Evolutionary conservation across 352 stramenopile species (phyloP).

Genomic region (Phytophthora melonis): DNA sequence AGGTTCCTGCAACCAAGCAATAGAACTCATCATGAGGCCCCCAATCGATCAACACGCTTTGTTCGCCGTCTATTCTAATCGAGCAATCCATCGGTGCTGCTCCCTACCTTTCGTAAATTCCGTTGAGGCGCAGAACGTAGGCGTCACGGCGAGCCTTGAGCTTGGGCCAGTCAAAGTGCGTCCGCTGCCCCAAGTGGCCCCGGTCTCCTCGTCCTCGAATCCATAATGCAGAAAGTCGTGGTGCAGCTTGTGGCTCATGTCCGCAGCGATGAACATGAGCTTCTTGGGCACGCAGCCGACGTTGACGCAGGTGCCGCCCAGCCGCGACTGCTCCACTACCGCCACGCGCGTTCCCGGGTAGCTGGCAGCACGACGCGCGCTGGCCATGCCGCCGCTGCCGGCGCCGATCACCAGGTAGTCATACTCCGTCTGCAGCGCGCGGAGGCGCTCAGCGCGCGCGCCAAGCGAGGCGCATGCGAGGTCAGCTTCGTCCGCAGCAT

Average conservation of each 20-base stretch:
- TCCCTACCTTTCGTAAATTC: constrained; percentile 93
- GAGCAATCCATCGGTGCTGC: not conserved
- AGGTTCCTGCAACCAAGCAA: constrained; percentile 72
- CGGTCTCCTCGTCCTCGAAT: constrained; percentile 53
- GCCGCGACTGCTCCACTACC: constrained; percentile 92
- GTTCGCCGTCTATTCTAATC: not conserved
- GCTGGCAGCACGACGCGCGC: constrained; percentile 89
- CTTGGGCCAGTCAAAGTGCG: constrained; percentile 90
- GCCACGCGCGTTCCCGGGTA: constrained; percentile 93
- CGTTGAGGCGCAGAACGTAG: constrained; percentile 96
- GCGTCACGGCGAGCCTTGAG: constrained; percentile 94
- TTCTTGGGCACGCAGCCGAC: constrained; percentile 99
- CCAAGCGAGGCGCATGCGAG: constrained; percentile 18
- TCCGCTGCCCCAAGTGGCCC: constrained; percentile 47
- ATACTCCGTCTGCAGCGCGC: constrained; percentile 40
- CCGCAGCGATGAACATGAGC: constrained; percentile 94
- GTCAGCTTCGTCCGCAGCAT: constrained; percentile 28
- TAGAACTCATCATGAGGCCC: not conserved
- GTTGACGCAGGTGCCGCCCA: constrained; percentile 99
- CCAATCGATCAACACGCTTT: not conserved
- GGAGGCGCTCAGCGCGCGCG: constrained; percentile 23
- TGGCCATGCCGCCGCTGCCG: constrained; percentile 94
- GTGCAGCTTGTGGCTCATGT: constrained; percentile 64
- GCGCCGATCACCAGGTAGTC: constrained; percentile 94
- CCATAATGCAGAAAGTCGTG: constrained; percentile 69